Evolutionary conservation across 225 moss, liverwort and hornwort genomes (phyloP).

Genomic region (Polytrichum formosum): DNA sequence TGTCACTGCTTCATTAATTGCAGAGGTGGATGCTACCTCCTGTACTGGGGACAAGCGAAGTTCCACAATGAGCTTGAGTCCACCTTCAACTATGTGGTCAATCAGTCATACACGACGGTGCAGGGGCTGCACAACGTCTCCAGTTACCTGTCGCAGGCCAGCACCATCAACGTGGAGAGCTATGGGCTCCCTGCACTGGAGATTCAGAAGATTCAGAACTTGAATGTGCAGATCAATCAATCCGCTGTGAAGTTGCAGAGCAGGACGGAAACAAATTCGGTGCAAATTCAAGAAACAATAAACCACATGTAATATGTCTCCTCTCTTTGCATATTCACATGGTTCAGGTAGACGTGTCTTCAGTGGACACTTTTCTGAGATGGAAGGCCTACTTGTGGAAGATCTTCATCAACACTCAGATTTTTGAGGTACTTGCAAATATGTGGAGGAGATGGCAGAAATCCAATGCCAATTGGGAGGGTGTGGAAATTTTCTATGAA

Average conservation of each 20-base stretch:
- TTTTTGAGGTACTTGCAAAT: no score
- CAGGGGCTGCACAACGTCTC: constrained; percentile 45
- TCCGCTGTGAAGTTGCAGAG: constrained; percentile 33
- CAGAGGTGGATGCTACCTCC: constrained; percentile 46
- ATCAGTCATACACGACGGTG: constrained; percentile 36
- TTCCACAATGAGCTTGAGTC: constrained; percentile 34
- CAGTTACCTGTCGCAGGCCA: constrained; percentile 28
- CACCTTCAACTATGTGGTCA: constrained; percentile 40
- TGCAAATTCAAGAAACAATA: constrained; percentile 28
- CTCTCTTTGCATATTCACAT: no score
- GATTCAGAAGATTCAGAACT: constrained; percentile 19
- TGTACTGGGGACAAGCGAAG: constrained; percentile 35
- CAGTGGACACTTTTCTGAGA: no score
- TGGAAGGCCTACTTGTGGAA: no score
- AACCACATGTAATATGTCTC: constrained; percentile 26
- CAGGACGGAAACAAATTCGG: constrained; percentile 35
- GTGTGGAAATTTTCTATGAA: no score
- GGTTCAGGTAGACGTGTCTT: no score
- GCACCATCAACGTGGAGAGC: constrained; percentile 31
- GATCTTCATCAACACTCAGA: no score
- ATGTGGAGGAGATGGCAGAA: no score
- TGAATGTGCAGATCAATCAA: constrained; percentile 12
- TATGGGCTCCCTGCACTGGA: constrained; percentile 14
- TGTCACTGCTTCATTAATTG: constrained; percentile 2
- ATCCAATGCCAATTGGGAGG: no score